phyloP scores from a whole-genome alignment of 257 asterid genomes.

The Solanum habrochaites region DNA sequence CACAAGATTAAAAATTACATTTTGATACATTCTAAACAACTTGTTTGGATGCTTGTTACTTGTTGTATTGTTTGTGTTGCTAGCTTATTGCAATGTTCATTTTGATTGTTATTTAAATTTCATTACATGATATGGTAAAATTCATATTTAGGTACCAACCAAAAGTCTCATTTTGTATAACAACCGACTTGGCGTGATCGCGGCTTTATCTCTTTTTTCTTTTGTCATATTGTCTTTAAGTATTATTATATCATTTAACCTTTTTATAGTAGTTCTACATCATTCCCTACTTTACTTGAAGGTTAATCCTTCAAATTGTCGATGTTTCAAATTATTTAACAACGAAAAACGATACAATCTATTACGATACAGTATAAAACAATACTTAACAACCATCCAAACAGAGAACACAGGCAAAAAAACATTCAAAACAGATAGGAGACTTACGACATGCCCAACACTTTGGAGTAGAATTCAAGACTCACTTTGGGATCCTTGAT shows the following conservation, averaged over 20 bases:
- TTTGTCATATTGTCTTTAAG: neutral
- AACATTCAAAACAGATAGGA: neutral
- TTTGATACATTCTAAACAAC: neutral
- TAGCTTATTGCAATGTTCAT: neutral
- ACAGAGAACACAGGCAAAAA: neutral
- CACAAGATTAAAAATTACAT: neutral
- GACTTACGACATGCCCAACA: slow-evolving; percentile 95
- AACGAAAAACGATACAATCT: neutral
- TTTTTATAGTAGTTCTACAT: neutral
- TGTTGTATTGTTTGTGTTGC: neutral
- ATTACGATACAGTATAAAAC: neutral
- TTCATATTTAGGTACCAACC: rapidly evolving
- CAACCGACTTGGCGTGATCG: rapidly evolving
- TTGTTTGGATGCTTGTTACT: neutral
- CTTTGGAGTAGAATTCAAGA: slow-evolving; percentile 87
- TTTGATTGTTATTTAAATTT: too few relatives aligned
- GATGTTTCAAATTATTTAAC: too few relatives aligned
- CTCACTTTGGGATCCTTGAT: slow-evolving; percentile 89
- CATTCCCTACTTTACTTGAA: neutral
- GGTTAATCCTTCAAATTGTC: neutral
- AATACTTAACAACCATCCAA: neutral
- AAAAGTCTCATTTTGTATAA: neutral
- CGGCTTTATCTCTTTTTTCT: neutral
- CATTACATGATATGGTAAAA: too few relatives aligned
- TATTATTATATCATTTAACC: neutral